Evolutionary conservation across 176 grass and related monocot genomes (phyloP), one percentile per base, ranked within the genome.

Genomic region (Oryza officinalis): DNA sequence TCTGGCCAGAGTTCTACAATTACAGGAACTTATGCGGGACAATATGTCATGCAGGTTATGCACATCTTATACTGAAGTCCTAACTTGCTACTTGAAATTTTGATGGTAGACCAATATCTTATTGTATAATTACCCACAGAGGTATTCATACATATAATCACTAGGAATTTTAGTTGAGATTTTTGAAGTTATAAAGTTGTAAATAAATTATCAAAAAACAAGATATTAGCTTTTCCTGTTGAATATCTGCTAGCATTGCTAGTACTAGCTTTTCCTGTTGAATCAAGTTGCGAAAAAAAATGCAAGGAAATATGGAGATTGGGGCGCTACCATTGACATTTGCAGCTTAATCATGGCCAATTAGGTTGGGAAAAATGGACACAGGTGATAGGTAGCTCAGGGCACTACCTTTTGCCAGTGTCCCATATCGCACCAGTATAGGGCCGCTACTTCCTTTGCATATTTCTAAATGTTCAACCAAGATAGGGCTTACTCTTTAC

Each of bases 1-100:
- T 98, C 93, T 74, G 96, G 96, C 76, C 96, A 98, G 73, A 98
- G 93, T 88, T 98, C 96, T 82, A 95, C 96, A 81, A 98, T 98
- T 80, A 98, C 93, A 1, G 96, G 96, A 84, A 98, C 96, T 22
- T 98, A 98, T 83, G 96, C 96, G 8, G 96, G 96, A 66, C 96
- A 95, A 78, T 98, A 98, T 74, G 96, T 95, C 47, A 98, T 98
- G 96, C 96, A 98, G 96, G 96, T 95, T 74, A 64, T 78, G 13
- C 76, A 50, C 74, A 41, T 22, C 32, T 77, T 84, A 11, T 66
- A 30, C 30, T 31, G 10, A 28, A 67, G 74, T 65, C 35, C 27
- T 83, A 76, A 47, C 38, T 81, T 67, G 2, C 57, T 46, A 67
- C 46, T 78, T 49, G 35, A 65, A 86, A 59, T 5, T 76, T 85